phyloP scores from a whole-genome alignment of 768 basidiomycete genomes.

The Amanita jacksonii region DNA sequence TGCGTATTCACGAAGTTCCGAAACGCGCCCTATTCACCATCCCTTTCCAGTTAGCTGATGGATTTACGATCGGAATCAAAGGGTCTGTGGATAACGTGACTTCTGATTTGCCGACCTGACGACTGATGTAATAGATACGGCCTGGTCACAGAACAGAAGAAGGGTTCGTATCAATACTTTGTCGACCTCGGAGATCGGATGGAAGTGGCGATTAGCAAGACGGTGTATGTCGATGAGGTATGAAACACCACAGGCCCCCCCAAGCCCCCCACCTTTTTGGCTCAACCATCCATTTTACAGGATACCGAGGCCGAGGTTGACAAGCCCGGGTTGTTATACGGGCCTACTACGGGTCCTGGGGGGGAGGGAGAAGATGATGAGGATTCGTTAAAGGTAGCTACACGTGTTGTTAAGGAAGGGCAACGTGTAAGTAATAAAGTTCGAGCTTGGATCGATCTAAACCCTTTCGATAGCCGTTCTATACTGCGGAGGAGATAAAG shows the following conservation, averaged over 20 bases:
- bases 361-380: slow-evolving; percentile 35
- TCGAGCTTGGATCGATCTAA: slow-evolving; percentile 1
- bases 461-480: slow-evolving; percentile 52
- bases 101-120: slow-evolving; percentile 2
- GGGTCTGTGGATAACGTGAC: slow-evolving; percentile 38
- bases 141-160: slow-evolving; percentile 81
- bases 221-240: slow-evolving; percentile 73
- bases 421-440: slow-evolving; percentile 34
- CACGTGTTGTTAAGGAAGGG: slow-evolving; percentile 38
- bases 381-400: slow-evolving; percentile 17
- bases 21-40: slow-evolving; percentile 80
- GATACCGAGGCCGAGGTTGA: slow-evolving; percentile 37
- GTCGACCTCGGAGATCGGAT: slow-evolving; percentile 66
- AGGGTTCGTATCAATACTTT: slow-evolving; percentile 76
- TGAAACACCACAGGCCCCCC: slow-evolving; percentile 8
- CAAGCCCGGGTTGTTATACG: slow-evolving; percentile 36
- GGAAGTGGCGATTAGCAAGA: slow-evolving; percentile 66
- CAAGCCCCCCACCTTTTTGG: slow-evolving; percentile 1
- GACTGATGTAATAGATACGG: slow-evolving; percentile 53
- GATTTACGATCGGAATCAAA: slow-evolving; percentile 71
- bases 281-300: slow-evolving; percentile 15
- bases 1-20: slow-evolving; percentile 73
- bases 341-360: slow-evolving; percentile 22
- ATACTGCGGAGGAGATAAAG: slow-evolving; percentile 72
- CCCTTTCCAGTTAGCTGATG: slow-evolving; percentile 69